Conservation (phyloP, 2,329 filamentous ascomycete genomes). For the Phaeosphaeriaceae sp. region DNA sequence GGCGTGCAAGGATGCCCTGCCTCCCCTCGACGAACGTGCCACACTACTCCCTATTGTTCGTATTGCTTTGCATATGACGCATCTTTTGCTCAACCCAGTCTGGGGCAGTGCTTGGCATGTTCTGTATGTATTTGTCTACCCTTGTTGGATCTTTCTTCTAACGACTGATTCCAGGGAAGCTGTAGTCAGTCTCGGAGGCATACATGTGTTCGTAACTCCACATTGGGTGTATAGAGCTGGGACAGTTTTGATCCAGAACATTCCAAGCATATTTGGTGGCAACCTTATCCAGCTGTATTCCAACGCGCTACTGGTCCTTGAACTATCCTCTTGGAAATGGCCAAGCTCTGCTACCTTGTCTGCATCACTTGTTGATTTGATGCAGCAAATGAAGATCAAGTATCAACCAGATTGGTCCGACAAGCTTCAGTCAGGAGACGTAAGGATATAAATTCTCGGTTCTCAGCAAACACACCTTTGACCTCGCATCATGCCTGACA, state of each 20-base stretch:
- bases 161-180: constrained; percentile 28
- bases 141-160: background rate
- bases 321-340: constrained; percentile 44
- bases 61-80: constrained; percentile 40
- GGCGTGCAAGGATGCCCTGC: constrained; percentile 32
- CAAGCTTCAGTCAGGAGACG: constrained; percentile 32
- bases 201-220: constrained; percentile 43
- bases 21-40: constrained; percentile 31
- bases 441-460: constrained; percentile 32
- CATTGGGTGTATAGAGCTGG: constrained; percentile 47
- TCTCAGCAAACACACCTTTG: constrained; percentile 2
- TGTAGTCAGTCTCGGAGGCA: constrained; percentile 37
- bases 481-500: constrained; percentile 9
- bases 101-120: constrained; percentile 43
- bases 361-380: constrained; percentile 37
- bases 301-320: constrained; percentile 43
- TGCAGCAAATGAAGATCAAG: constrained; percentile 43
- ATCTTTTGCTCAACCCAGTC: constrained; percentile 40
- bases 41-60: constrained; percentile 37
- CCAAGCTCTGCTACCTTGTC: constrained; percentile 38
- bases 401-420: constrained; percentile 36
- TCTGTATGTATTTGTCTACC: constrained; percentile 9
- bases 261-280: constrained; percentile 34
- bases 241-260: constrained; percentile 41
- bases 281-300: constrained; percentile 45